Evolutionary conservation across 2,329 filamentous ascomycete species (phyloP).

Genomic region (Penicillium sp.): DNA sequence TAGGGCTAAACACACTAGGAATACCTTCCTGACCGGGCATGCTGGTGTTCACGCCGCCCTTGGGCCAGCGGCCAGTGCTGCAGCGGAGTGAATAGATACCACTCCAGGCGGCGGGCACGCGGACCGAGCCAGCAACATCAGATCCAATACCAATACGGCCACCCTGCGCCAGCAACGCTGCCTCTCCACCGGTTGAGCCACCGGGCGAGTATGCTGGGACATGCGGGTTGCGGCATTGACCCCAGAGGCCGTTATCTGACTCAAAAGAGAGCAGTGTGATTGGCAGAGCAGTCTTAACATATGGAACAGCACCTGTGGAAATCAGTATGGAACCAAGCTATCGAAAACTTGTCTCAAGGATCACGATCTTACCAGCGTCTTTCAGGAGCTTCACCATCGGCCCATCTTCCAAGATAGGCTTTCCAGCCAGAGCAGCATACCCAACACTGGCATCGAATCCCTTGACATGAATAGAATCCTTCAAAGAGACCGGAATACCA

Average conservation of each 20-base stretch:
- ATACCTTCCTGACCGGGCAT: conserved; percentile 94
- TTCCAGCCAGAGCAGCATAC: conserved; percentile 70
- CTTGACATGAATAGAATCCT: conserved; percentile 73
- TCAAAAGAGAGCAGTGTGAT: conserved; percentile 86
- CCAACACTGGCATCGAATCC: conserved; percentile 83
- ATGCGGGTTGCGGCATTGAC: conserved; percentile 77
- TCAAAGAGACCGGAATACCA: conserved; percentile 82
- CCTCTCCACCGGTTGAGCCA: conserved; percentile 83
- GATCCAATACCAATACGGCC: conserved; percentile 87
- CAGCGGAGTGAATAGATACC: conserved; percentile 86
- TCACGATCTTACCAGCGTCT: conserved; percentile 59
- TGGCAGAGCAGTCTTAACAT: conserved; percentile 89
- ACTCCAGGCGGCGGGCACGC: conserved; percentile 82
- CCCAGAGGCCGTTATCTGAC: conserved; percentile 78
- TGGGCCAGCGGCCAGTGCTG: conserved; percentile 87
- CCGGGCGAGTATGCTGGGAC: conserved; percentile 82
- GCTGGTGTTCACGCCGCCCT: conserved; percentile 76
- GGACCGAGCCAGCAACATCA: conserved; percentile 86
- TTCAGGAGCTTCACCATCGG: conserved; percentile 74
- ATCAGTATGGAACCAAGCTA: conserved; percentile 4
- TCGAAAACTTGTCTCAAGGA: not conserved
- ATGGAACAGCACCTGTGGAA: conserved; percentile 71
- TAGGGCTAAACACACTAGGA: conserved; percentile 84
- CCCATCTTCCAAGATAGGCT: conserved; percentile 67
- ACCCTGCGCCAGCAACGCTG: conserved; percentile 74